Evolutionary conservation across 495 filamentous ascomycete genomes (phyloP).

Genomic region (Aspergillus conjunctus): DNA sequence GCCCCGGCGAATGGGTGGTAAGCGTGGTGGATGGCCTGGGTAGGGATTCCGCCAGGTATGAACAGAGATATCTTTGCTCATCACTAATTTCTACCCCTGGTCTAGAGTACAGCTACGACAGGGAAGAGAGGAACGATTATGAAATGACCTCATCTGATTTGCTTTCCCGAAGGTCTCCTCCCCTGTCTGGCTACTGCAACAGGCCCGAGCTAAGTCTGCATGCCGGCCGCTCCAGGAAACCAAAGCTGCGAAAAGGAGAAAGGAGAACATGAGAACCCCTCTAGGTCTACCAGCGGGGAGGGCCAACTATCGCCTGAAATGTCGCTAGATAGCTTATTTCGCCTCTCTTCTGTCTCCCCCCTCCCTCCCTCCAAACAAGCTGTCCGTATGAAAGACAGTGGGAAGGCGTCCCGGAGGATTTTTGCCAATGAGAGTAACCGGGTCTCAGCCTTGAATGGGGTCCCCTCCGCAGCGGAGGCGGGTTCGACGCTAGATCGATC

Average conservation of each 20-base stretch:
- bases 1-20: not conserved
- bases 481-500: not conserved
- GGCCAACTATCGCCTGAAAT: not conserved
- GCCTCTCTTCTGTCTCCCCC: not conserved
- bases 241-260: not conserved
- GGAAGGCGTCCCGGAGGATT: not conserved
- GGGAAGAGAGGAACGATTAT: not conserved
- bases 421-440: not conserved
- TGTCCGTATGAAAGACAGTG: not conserved
- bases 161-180: not conserved
- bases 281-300: not conserved
- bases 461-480: not conserved
- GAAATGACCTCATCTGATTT: not conserved
- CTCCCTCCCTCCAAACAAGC: too few relatives aligned
- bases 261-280: too few relatives aligned
- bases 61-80: not conserved
- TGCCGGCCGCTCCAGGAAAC: not conserved
- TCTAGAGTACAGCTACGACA: not conserved
- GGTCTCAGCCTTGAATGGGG: not conserved
- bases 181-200: not conserved
- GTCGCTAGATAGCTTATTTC: not conserved
- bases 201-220: not conserved
- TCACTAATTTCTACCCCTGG: not conserved
- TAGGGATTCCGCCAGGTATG: not conserved
- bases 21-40: not conserved